Evolutionary conservation across 2,329 filamentous ascomycete species (phyloP).

Genomic region (Blumeria graminis): DNA sequence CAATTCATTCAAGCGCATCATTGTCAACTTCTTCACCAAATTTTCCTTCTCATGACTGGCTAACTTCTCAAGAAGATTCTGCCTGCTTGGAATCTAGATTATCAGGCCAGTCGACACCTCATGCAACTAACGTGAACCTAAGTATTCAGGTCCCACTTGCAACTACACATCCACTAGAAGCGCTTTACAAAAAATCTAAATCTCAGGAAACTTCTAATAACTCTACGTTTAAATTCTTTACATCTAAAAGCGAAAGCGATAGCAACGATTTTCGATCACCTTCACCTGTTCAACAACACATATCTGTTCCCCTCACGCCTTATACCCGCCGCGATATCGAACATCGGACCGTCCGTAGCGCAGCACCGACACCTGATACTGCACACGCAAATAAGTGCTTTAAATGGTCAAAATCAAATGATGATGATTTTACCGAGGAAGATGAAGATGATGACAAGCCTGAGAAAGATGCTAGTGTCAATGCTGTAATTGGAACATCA

Average conservation of each 20-base stretch:
- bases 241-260: constrained; percentile 21
- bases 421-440: constrained; percentile 19
- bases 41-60: neutral
- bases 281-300: constrained; percentile 16
- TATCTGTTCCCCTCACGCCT: constrained; percentile 47
- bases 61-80: neutral
- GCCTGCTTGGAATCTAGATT: no score
- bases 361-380: constrained; percentile 86
- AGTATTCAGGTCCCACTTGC: constrained; percentile 22
- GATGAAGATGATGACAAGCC: constrained; percentile 18
- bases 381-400: constrained; percentile 46
- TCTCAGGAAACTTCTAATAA: constrained; percentile 21
- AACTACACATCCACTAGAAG: constrained; percentile 62
- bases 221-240: constrained; percentile 60
- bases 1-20: neutral
- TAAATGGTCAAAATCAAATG: constrained; percentile 25
- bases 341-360: constrained; percentile 52
- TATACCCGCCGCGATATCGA: constrained; percentile 61
- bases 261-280: constrained; percentile 12
- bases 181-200: constrained; percentile 59
- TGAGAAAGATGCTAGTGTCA: constrained; percentile 1
- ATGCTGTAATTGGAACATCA: constrained; percentile 4
- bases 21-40: neutral
- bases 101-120: no score
- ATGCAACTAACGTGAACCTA: constrained; percentile 24